These are phyloP conservation scores for Pseudogymnoascus sp. DNA, from an alignment of 2,329 filamentous ascomycete species.

Conservation along the genomic window DNA sequence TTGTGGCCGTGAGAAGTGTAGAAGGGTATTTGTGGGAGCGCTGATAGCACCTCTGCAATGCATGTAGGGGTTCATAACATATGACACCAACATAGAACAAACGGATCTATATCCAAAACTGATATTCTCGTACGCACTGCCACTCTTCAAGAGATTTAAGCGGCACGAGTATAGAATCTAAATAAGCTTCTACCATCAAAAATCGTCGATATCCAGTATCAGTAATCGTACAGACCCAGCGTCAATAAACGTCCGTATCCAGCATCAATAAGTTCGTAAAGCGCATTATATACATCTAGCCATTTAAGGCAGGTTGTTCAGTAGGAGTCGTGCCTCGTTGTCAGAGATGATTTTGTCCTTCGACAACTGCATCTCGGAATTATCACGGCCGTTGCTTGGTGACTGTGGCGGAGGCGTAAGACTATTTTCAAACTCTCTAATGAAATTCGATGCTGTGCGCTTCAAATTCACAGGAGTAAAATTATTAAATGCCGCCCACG, in stretches of 20 bases:
- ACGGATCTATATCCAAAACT: not conserved
- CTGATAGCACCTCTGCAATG: not conserved
- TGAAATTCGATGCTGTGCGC: constrained; percentile 74
- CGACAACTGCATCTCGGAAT: not conserved
- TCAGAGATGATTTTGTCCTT: constrained; percentile 5
- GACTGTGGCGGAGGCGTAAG: constrained; percentile 46
- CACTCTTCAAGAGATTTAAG: not conserved
- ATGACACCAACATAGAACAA: not conserved
- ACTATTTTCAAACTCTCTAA: constrained; percentile 87
- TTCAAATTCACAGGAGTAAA: constrained; percentile 67
- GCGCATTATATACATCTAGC: not conserved
- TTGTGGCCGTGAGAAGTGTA: not conserved
- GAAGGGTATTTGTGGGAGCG: not conserved
- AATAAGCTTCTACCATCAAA: constrained; percentile 9
- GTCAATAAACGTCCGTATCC: not conserved
- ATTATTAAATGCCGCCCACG: constrained; percentile 39
- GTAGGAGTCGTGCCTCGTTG: constrained; percentile 3
- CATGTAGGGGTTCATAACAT: not conserved
- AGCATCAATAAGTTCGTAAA: constrained; percentile 7
- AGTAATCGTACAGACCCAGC: constrained; percentile 9
- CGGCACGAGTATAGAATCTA: not conserved
- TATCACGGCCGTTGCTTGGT: constrained; percentile 17
- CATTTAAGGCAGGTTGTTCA: constrained; percentile 5
- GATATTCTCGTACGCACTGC: not conserved
- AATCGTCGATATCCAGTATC: constrained; percentile 9